These are phyloP conservation scores for Parvularia atlantis DNA, from an alignment of 78 protist genomes.

Conservation along the genomic window DNA sequence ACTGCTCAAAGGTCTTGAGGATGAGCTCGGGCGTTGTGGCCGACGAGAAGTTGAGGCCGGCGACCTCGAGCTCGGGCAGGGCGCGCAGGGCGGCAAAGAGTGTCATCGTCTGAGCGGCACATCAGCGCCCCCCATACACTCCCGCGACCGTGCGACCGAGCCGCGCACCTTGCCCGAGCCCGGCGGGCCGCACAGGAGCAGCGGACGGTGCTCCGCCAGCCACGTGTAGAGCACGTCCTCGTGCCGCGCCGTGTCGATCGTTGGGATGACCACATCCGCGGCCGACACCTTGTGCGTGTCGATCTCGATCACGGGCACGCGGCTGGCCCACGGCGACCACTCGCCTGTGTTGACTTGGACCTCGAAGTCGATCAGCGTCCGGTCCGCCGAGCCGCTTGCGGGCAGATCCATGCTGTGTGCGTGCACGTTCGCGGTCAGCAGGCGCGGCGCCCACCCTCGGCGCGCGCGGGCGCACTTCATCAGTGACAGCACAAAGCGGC, in stretches of 20 bases:
- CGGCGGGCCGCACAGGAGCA: conserved; percentile 95
- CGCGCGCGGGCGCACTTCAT: too few relatives aligned
- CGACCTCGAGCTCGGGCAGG: conserved; percentile 71
- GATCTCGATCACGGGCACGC: conserved; percentile 63
- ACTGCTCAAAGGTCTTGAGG: conserved; percentile 64
- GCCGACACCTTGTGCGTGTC: conserved; percentile 46
- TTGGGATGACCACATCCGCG: conserved; percentile 86
- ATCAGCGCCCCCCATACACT: neutral
- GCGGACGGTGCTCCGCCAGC: conserved; percentile 74
- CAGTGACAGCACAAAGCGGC: conserved; percentile 35
- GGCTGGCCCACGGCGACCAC: conserved; percentile 73
- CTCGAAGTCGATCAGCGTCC: conserved; percentile 64
- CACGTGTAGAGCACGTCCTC: conserved; percentile 74
- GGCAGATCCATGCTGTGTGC: too few relatives aligned
- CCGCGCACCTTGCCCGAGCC: conserved; percentile 42
- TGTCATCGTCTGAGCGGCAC: conserved; percentile 94
- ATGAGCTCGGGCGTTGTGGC: conserved; percentile 79
- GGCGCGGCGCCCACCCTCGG: too few relatives aligned
- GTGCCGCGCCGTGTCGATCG: conserved; percentile 95
- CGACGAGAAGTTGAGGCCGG: conserved; percentile 78
- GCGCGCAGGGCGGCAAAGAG: conserved; percentile 59
- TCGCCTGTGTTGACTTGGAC: conserved; percentile 58
- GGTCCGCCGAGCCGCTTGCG: neutral
- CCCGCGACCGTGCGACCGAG: neutral
- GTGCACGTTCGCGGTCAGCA: neutral